phyloP scores from a whole-genome alignment of 23 red algal species.

The Porphyridium purpureum region DNA sequence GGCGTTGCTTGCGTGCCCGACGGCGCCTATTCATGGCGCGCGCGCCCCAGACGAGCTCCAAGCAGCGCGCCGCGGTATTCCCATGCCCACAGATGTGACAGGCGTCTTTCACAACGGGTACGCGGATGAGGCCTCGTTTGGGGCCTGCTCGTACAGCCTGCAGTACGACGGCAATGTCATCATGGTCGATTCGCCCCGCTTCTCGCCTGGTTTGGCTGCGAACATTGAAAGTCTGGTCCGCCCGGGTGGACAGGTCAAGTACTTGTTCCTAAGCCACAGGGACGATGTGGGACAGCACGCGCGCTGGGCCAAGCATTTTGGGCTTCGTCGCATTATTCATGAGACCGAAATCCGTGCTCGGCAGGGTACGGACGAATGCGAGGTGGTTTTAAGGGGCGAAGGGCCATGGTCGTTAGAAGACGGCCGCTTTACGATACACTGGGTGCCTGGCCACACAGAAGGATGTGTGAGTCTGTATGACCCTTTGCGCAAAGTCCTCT shows the following conservation, averaged over 20 bases:
- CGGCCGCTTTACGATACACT: slow-evolving; percentile 9
- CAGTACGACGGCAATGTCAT: not conserved
- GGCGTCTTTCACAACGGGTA: slow-evolving; percentile 61
- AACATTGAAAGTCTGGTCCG: slow-evolving; percentile 14
- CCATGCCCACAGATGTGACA: slow-evolving; percentile 5
- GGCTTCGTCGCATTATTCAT: slow-evolving; percentile 44
- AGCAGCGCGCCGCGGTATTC: slow-evolving; percentile 4
- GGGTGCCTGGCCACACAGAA: slow-evolving; percentile 46
- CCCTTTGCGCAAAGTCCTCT: slow-evolving; percentile 15
- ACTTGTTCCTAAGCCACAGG: slow-evolving; percentile 54
- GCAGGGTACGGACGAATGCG: slow-evolving; percentile 31
- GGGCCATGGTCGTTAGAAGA: slow-evolving; percentile 11
- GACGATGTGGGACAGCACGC: slow-evolving; percentile 75
- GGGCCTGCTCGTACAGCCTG: slow-evolving; percentile 32
- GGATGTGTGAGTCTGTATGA: slow-evolving; percentile 38
- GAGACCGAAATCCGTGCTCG: slow-evolving; percentile 17
- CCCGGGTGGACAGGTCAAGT: slow-evolving; percentile 3
- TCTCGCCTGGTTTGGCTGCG: slow-evolving; percentile 34
- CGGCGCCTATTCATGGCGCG: slow-evolving; percentile 37
- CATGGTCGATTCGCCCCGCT: slow-evolving; percentile 64
- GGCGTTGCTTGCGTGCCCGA: slow-evolving; percentile 59
- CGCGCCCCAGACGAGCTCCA: slow-evolving; percentile 2
- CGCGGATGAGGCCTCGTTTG: slow-evolving; percentile 44
- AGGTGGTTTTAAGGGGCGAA: slow-evolving; percentile 37
- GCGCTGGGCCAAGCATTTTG: slow-evolving; percentile 37